Evolutionary conservation across 2,329 filamentous ascomycete genomes (phyloP), one percentile per base, ranked within the genome.

Genomic region (Thermoascus crustaceus): DNA sequence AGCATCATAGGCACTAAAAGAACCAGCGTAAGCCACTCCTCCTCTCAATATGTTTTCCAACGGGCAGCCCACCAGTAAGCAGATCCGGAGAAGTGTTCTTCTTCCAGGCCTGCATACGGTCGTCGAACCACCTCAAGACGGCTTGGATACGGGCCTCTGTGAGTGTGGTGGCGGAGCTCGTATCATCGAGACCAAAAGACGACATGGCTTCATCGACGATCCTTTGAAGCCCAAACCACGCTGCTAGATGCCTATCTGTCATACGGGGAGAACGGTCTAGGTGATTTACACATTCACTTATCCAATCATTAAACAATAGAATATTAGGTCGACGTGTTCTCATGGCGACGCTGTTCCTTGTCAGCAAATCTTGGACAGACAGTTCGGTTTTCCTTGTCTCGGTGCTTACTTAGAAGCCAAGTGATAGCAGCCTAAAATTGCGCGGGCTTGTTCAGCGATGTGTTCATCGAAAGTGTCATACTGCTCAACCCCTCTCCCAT

Each of bases 111-210:
- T 57, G 54, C 46, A 60, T 54, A 21, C 51, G 50, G 37, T 56
- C 57, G 27, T 59, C 55, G 30, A 60, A 60, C 49, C 54, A 56
- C 16, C 56, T 47, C 32, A 60, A 38, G 6, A 60, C 49, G 7
- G 53, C 50, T 30, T 58, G 56, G 1, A 60, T 47, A 1, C 56
- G 54, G 7, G 54, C 51, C 32, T 60, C 56, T 4, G 55, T 56
- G 32, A 59, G 37, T 2, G 48, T 42, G 3, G 52, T 51, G 5
- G 48, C 48, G 11, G 53, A 46, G 22, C 54, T 58, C 8, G 55
- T 58, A 35, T 60, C 55, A 6, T 60, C 56, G 4, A 60, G 47
- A 7, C 56, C 56, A 33, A 60, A 59, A 3, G 56, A 58, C 19
- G 53, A 48, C 48, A 56, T 46, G 1, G 55, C 49, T 37, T 60